A percentile compares a stretch with the other conserved stretches of the same genome.
Conservation (phyloP, 306 rosid genomes). For the Sphenostylis stenocarpa region DNA sequence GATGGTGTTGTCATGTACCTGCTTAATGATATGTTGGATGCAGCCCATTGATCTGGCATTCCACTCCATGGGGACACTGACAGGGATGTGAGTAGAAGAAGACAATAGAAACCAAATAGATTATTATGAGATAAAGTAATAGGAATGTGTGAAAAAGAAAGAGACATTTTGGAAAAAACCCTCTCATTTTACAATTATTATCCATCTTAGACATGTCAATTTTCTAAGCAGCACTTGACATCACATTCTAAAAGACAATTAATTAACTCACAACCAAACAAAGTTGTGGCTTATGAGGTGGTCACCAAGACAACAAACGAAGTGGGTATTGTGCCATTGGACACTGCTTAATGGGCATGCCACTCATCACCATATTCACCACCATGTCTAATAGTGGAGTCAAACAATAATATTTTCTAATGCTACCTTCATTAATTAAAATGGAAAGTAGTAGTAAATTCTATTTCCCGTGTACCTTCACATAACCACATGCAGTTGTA, state of each 20-base stretch:
- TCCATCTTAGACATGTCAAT: conserved; percentile 48
- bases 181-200: conserved; percentile 36
- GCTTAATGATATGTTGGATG: conserved; percentile 38
- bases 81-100: conserved; percentile 63
- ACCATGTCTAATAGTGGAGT: conserved; percentile 42
- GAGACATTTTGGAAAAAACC: conserved; percentile 45
- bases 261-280: conserved; percentile 29
- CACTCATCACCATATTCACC: conserved; percentile 51
- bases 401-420: background rate
- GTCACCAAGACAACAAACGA: conserved; percentile 43
- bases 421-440: background rate
- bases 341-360: conserved; percentile 53
- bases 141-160: conserved; percentile 36
- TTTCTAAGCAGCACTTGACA: conserved; percentile 61
- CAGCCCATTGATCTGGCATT: conserved; percentile 64
- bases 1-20: conserved; percentile 25
- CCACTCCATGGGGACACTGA: conserved; percentile 57
- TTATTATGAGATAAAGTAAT: conserved; percentile 23
- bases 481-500: no score
- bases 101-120: conserved; percentile 53
- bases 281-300: conserved; percentile 53
- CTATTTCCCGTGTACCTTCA: no score
- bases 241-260: conserved; percentile 46
- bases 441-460: conserved; percentile 1
- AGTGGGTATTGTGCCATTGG: conserved; percentile 55